Percentiles rank a stretch among this genome's conserved stretches.
phyloP scores from a whole-genome alignment of 2,329 filamentous ascomycete species.

The Aspergillus neoniger region DNA sequence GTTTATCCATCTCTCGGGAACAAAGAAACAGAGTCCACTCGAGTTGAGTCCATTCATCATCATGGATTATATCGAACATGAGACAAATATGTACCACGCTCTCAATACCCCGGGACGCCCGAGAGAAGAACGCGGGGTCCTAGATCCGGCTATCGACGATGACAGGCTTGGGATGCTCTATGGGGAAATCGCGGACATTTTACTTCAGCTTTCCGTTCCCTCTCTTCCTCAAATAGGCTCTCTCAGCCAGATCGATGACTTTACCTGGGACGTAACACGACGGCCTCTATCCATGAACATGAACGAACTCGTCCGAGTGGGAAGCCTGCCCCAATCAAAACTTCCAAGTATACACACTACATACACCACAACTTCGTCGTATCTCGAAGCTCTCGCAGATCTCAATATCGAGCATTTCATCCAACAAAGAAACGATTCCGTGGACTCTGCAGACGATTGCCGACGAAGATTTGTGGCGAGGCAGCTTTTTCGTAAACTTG shows the following conservation, averaged over 20 bases:
- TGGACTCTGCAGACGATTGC: constrained; percentile 29
- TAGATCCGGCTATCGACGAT: constrained; percentile 37
- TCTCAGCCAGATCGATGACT: neutral
- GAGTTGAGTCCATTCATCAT: neutral
- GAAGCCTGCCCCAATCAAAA: neutral
- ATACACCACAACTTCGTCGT: constrained; percentile 39
- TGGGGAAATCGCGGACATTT: neutral
- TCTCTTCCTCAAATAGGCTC: neutral
- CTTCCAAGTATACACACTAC: neutral
- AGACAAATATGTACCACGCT: constrained; percentile 14
- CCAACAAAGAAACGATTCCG: constrained; percentile 43
- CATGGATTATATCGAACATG: constrained; percentile 29
- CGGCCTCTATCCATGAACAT: neutral
- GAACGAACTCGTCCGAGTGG: neutral
- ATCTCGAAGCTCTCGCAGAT: constrained; percentile 43
- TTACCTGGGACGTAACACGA: neutral
- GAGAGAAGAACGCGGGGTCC: constrained; percentile 18
- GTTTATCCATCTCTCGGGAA: neutral
- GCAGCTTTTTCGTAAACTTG: constrained; percentile 23
- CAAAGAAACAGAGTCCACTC: neutral
- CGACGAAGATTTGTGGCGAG: constrained; percentile 21
- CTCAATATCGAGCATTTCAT: constrained; percentile 45
- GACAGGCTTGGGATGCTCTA: constrained; percentile 33
- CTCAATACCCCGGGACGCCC: constrained; percentile 19
- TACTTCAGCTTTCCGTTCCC: neutral